phyloP scores from a whole-genome alignment of 306 rosid species.

The Ormosia emarginata region DNA sequence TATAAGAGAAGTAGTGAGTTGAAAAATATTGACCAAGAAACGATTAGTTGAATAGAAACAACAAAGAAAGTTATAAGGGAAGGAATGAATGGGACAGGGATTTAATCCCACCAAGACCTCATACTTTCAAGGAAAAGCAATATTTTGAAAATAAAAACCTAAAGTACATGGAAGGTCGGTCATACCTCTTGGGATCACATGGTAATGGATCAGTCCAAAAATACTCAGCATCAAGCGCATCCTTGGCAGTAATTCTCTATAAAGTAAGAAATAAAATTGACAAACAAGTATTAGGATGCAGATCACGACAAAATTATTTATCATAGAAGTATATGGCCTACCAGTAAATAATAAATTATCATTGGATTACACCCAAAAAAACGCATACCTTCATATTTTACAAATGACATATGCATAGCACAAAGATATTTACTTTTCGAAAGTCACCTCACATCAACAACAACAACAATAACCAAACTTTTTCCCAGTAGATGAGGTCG shows the following conservation, averaged over 20 bases:
- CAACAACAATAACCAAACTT: too few species aligned
- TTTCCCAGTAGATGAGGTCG: too few species aligned
- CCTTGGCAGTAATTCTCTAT: constrained; percentile 63
- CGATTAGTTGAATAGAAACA: neutral
- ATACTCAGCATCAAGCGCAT: constrained; percentile 75
- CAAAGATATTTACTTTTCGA: neutral
- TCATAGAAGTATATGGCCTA: neutral
- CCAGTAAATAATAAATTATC: neutral
- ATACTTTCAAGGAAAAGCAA: neutral
- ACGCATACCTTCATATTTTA: neutral
- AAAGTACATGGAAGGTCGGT: neutral
- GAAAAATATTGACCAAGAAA: neutral
- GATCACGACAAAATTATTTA: neutral
- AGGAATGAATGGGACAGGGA: neutral
- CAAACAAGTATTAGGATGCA: neutral
- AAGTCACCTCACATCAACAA: neutral
- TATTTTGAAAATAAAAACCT: neutral
- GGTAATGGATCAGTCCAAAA: constrained; percentile 75
- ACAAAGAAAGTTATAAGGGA: neutral
- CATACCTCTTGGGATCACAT: constrained; percentile 66
- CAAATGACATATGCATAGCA: neutral
- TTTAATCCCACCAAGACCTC: neutral
- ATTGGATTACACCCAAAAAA: neutral
- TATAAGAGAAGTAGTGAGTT: constrained; percentile 1
- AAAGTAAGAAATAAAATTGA: constrained; percentile 2